Evolutionary conservation across 2,329 filamentous ascomycete species (phyloP).

Genomic region (Aspergillus awamori): DNA sequence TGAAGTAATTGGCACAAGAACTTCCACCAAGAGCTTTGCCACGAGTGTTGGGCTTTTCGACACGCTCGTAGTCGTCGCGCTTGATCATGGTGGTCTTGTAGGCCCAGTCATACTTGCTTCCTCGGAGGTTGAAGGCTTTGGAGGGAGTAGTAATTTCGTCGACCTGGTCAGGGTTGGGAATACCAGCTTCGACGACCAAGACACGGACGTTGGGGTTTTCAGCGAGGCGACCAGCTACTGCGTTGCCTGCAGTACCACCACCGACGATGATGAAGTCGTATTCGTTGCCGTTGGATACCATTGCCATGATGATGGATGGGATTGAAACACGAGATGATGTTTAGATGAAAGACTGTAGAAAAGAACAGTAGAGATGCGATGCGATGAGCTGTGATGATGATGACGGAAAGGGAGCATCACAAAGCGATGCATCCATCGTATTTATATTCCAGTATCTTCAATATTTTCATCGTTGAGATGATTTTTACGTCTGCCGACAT

Average conservation of each 20-base stretch:
- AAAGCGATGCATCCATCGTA: not conserved
- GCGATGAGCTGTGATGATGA: not conserved
- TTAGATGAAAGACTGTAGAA: not conserved
- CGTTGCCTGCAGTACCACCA: conserved; percentile 41
- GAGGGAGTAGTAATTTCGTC: conserved; percentile 61
- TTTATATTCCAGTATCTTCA: not conserved
- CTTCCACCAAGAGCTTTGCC: conserved; percentile 63
- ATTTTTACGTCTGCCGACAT: not conserved
- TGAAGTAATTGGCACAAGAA: conserved; percentile 64
- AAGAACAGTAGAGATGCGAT: not conserved
- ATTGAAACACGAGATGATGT: not conserved
- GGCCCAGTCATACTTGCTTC: conserved; percentile 62
- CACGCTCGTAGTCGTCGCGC: conserved; percentile 57
- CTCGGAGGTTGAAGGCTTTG: conserved; percentile 58
- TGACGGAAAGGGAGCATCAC: not conserved
- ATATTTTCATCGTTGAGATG: not conserved
- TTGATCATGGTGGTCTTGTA: conserved; percentile 66
- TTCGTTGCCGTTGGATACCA: conserved; percentile 16
- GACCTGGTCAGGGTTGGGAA: conserved; percentile 52
- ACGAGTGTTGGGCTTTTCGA: conserved; percentile 66
- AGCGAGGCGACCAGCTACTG: conserved; percentile 56
- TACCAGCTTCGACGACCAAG: conserved; percentile 41
- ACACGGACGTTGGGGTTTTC: conserved; percentile 51
- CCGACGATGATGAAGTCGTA: conserved; percentile 38
- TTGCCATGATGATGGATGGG: conserved; percentile 10